Evolutionary conservation across 306 rosid genomes (phyloP), one percentile per base, ranked within the genome.

Genomic region (Corylus americana): DNA sequence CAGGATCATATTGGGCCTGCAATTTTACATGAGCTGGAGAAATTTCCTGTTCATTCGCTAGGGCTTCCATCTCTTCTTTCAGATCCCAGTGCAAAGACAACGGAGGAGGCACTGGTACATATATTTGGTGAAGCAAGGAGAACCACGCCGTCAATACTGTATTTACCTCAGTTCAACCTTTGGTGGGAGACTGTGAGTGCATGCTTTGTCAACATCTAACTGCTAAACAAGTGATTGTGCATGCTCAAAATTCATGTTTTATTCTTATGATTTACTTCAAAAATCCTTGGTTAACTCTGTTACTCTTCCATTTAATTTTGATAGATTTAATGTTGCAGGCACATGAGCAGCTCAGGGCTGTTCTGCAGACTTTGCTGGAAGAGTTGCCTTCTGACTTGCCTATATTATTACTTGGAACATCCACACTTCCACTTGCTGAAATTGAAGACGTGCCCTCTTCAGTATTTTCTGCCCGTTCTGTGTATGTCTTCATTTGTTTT

Each of bases 1-100:
- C 99, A 95, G 99, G 99, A 95, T 88, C 99, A 95, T 88, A 89
- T 95, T 87, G 99, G 99, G 78, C 99, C 97, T 77, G 99, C 99
- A 47, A 86, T 95, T 87, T 88, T 95, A 82, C 99, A 95, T 74
- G 98, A 95, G 82, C 88, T 95, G 85, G 99, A 95, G 90, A 95
- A 95, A 68, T 95, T 92, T 83, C 99, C 98, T 17, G 94, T 95
- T 73, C 99, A 95, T 85, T 93, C 98, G 45, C 81, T 93, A 77
- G 98, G 97, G 81, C 97, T 95, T 78, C 93, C 98, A 66, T 91
- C 99, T 74, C 92, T 95, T 74, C 90, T 92, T 71, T 92, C 99
- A 54, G 99, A 95, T 90, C 98, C 97, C 17, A 95, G 99, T 91
- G 99, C 99, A 74, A 95, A 95, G 91, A 91, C 94, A 78, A 92